These are phyloP conservation scores for Neurospora sp. DNA, from an alignment of 2,329 filamentous ascomycete genomes.

Conservation along the genomic window DNA sequence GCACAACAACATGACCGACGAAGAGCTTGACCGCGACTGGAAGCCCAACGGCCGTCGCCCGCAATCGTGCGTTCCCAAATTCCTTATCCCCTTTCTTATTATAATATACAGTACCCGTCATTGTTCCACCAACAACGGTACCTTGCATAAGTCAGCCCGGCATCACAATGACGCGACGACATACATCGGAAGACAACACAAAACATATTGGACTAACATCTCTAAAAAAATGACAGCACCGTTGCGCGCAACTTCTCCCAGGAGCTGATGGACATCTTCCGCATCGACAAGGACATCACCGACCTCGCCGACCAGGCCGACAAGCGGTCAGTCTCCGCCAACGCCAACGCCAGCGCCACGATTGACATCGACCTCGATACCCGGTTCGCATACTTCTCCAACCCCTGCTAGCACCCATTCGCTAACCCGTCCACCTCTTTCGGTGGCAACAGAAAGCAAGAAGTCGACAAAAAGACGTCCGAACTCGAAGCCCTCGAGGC, in stretches of 20 bases:
- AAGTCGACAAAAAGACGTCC: constrained; percentile 61
- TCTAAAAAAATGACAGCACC: constrained; percentile 45
- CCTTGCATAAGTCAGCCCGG: background rate
- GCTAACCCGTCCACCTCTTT: constrained; percentile 3
- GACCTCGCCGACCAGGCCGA: constrained; percentile 51
- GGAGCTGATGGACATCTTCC: constrained; percentile 82
- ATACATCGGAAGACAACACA: background rate
- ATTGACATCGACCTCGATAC: constrained; percentile 3
- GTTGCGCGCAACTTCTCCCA: constrained; percentile 80
- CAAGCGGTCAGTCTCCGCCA: constrained; percentile 57
- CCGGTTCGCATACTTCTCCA: background rate
- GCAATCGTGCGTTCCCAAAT: constrained; percentile 60
- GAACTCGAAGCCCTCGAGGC: constrained; percentile 83
- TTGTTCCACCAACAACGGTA: background rate
- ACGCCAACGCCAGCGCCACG: constrained; percentile 5
- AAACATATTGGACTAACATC: constrained; percentile 7
- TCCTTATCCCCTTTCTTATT: constrained; percentile 51
- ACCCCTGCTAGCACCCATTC: constrained; percentile 3
- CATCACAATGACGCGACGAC: background rate
- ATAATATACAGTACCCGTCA: constrained; percentile 3
- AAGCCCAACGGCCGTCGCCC: constrained; percentile 69
- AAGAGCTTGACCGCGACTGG: constrained; percentile 68
- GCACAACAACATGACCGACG: constrained; percentile 40
- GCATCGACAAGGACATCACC: constrained; percentile 54
- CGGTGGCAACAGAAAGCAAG: constrained; percentile 61